phyloP scores from a whole-genome alignment of 352 stramenopile genomes.

The Lagenidium giganteum region DNA sequence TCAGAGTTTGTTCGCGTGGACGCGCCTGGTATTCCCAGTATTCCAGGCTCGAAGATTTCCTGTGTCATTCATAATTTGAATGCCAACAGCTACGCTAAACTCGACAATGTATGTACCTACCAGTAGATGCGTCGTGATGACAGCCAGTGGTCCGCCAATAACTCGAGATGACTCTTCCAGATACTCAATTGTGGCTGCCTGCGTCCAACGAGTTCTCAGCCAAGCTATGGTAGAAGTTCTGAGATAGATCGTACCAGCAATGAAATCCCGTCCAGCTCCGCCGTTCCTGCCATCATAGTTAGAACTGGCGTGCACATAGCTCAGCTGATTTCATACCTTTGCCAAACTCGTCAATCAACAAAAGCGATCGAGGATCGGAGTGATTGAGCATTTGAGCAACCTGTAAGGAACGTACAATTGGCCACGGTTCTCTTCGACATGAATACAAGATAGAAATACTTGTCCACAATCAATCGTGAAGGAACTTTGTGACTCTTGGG shows the following conservation, averaged over 20 bases:
- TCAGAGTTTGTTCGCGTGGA: too few species aligned
- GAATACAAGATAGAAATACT: constrained; percentile 19
- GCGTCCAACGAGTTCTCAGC: constrained; percentile 11
- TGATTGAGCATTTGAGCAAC: constrained; percentile 84
- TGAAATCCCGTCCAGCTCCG: constrained; percentile 65
- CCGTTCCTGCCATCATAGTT: constrained; percentile 44
- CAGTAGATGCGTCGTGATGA: constrained; percentile 82
- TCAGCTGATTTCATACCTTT: too few species aligned
- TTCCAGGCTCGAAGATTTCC: constrained; percentile 16
- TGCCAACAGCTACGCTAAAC: neutral
- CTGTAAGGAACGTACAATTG: constrained; percentile 19
- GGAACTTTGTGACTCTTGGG: constrained; percentile 68
- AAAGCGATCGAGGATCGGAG: constrained; percentile 43
- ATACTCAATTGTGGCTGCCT: constrained; percentile 61
- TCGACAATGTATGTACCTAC: constrained; percentile 24
- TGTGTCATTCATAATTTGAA: neutral
- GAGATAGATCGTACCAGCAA: constrained; percentile 41
- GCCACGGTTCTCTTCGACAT: neutral
- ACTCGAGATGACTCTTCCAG: constrained; percentile 26
- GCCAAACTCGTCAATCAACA: constrained; percentile 85
- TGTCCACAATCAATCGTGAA: constrained; percentile 88
- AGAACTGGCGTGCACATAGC: too few species aligned
- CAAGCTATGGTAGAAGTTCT: constrained; percentile 1
- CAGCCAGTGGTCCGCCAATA: constrained; percentile 35
- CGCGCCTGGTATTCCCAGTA: constrained; percentile 41